A percentile compares a stretch with the other conserved stretches of the same genome.
Evolutionary conservation across 2,329 filamentous ascomycete species (phyloP).

Genomic region (Colletotrichum chrysophilum): DNA sequence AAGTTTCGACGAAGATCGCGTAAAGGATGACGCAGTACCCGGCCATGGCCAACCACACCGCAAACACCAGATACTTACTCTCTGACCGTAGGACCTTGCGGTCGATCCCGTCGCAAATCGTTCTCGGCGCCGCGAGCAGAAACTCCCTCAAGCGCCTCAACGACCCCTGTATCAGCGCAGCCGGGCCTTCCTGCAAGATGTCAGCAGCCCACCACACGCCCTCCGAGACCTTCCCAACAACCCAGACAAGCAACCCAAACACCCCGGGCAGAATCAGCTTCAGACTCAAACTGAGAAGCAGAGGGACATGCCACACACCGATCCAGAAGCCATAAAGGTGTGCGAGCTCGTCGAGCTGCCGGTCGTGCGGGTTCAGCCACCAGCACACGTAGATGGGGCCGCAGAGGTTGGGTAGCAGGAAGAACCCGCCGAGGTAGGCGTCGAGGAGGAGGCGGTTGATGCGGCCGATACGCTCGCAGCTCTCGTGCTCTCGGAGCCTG

Average conservation of each 20-base stretch:
- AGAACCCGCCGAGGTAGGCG: slow-evolving; percentile 4
- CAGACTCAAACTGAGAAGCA: neutral
- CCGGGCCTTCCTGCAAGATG: neutral
- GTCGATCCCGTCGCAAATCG: neutral
- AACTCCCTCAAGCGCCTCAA: neutral
- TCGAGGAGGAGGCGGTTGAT: neutral
- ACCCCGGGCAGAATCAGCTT: neutral
- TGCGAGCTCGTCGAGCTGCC: neutral
- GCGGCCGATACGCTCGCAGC: neutral
- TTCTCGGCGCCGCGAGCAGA: neutral
- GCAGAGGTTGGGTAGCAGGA: slow-evolving; percentile 4
- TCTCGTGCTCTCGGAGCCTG: neutral
- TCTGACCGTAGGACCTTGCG: neutral
- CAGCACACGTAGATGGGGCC: neutral
- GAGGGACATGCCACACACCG: neutral
- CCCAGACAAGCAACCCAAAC: neutral
- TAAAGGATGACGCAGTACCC: slow-evolving; percentile 11
- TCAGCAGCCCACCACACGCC: neutral
- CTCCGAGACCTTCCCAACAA: neutral
- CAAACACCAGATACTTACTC: slow-evolving; percentile 5
- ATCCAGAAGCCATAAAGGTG: slow-evolving; percentile 13
- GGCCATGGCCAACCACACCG: slow-evolving; percentile 18
- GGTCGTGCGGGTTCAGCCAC: neutral
- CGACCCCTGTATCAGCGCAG: neutral
- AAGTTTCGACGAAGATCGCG: slow-evolving; percentile 4